Base-by-base conservation (phyloP, 2,329 filamentous ascomycete genomes). In the Hymenoscyphus fraxineus region DNA sequence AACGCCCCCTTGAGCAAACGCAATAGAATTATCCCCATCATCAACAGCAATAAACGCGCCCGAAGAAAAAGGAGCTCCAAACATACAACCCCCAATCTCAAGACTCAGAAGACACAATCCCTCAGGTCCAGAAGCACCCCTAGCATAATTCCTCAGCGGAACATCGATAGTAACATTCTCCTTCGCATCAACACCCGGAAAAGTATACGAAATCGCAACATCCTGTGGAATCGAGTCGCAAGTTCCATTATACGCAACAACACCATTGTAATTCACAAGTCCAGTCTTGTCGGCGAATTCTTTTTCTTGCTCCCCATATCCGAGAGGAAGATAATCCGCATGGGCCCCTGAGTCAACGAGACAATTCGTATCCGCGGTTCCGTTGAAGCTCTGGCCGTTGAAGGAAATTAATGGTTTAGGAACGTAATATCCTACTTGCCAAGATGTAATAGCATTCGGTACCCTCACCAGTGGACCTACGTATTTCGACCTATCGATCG, bases 401-500 rank as follows among this genome's bases (percentile, higher is more conserved):
- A 74, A 64, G 7, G 66, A 69, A 51, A 74, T 63, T n/a, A 63
- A 64, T 15, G 74, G 70, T 19, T 67, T 67, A 6, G 65, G 41
- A 5, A 72, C 67, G 47, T 72, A 71, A 57, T 73, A 68, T 7
- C 69, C 72, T 9, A 68, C 59, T 6, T 66, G 39, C 3, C 15
- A 55, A 1, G 32, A 58, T 15, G 15, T 22, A 2, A 54, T 54
- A 1, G 65, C 47, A 19, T 69, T 64, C 22, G 65, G 67, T 27
- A 78, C 68, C 55, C 73, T 71, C 44, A 77, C 73, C 9, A 78
- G 67, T 0, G 71, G 65, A 9, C 76, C 75, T 1, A 66, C 66
- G 67, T 72, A 77, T 65, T 78, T 78, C 40, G 72, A 72, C 2
- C 64, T 69, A 59, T 76, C 74, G 59, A 77, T 70, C n/a, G 72